Percentiles rank a stretch among this genome's conserved stretches.
These are phyloP conservation scores for Ophiocordyceps camponoti-saundersi DNA, from an alignment of 2,329 filamentous ascomycete species.

Conservation along the genomic window DNA sequence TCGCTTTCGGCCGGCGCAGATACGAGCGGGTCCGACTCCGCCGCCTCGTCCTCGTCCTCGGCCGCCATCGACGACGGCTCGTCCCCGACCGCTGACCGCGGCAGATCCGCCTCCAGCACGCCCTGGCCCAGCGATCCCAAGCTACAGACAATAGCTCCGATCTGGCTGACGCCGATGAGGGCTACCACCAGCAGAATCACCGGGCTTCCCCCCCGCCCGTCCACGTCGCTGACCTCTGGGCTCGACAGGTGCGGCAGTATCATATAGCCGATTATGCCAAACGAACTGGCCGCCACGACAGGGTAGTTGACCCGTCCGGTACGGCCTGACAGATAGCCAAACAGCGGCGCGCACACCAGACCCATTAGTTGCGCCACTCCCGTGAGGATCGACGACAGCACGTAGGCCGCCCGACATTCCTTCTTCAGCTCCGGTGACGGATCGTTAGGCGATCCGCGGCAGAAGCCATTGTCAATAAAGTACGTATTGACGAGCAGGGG, in stretches of 20 bases:
- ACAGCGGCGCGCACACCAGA: constrained; percentile 67
- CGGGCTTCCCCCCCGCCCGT: constrained; percentile 49
- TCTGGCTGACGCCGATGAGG: constrained; percentile 80
- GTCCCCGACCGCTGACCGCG: constrained; percentile 7
- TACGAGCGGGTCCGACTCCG: constrained; percentile 24
- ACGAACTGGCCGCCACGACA: constrained; percentile 50
- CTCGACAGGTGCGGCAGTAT: constrained; percentile 60
- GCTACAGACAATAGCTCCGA: constrained; percentile 90
- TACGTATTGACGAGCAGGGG: constrained; percentile 86
- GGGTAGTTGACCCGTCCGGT: constrained; percentile 53
- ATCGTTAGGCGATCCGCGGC: constrained; percentile 47
- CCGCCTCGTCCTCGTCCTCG: constrained; percentile 22
- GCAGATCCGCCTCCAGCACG: constrained; percentile 40
- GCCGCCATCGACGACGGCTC: constrained; percentile 14
- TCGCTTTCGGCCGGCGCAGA: constrained; percentile 12
- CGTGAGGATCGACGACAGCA: constrained; percentile 71
- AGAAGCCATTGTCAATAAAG: constrained; percentile 68
- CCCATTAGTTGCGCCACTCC: constrained; percentile 80
- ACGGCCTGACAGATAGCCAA: constrained; percentile 69
- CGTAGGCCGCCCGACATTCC: constrained; percentile 73
- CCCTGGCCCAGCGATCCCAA: constrained; percentile 75
- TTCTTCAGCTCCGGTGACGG: constrained; percentile 61
- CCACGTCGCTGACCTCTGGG: constrained; percentile 51
- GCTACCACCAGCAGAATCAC: constrained; percentile 61
- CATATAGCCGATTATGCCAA: constrained; percentile 65